Percentiles rank a stretch among this genome's conserved stretches.
Conservation (phyloP, 129 eudicot genomes). For the Lonicera japonica region DNA sequence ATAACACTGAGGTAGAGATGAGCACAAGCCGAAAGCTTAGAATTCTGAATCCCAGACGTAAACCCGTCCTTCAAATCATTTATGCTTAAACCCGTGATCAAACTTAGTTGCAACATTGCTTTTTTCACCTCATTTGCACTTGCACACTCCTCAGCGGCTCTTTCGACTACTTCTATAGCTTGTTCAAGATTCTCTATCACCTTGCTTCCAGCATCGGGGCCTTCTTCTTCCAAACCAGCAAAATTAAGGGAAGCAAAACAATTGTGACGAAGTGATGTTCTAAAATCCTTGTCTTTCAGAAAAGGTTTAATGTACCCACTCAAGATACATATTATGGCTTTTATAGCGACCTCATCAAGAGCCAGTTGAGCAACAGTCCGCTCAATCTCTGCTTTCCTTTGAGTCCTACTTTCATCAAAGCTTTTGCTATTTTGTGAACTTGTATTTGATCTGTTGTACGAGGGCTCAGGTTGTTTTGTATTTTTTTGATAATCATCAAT, state of each 20-base stretch:
- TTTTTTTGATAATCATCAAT: conserved; percentile 19
- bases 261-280: conserved; percentile 57
- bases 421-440: conserved; percentile 25
- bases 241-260: conserved; percentile 57
- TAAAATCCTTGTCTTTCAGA: conserved; percentile 47
- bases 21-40: conserved; percentile 69
- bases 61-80: conserved; percentile 54
- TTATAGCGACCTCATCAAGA: conserved; percentile 70
- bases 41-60: conserved; percentile 66
- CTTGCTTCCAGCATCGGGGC: conserved; percentile 48
- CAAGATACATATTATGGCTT: conserved; percentile 59
- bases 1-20: conserved; percentile 68
- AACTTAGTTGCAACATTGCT: conserved; percentile 78
- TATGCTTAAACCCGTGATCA: conserved; percentile 63
- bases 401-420: conserved; percentile 27
- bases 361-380: conserved; percentile 41
- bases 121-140: conserved; percentile 54
- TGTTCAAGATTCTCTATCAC: conserved; percentile 64
- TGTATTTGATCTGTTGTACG: conserved; percentile 20
- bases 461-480: conserved; percentile 26
- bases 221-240: conserved; percentile 38
- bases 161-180: conserved; percentile 77
- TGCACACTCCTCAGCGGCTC: conserved; percentile 53
- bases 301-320: conserved; percentile 45
- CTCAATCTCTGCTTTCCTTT: conserved; percentile 34